Evolutionary conservation across 768 basidiomycete species (phyloP).

Genomic region (Tylopilus cervinicoccineus): DNA sequence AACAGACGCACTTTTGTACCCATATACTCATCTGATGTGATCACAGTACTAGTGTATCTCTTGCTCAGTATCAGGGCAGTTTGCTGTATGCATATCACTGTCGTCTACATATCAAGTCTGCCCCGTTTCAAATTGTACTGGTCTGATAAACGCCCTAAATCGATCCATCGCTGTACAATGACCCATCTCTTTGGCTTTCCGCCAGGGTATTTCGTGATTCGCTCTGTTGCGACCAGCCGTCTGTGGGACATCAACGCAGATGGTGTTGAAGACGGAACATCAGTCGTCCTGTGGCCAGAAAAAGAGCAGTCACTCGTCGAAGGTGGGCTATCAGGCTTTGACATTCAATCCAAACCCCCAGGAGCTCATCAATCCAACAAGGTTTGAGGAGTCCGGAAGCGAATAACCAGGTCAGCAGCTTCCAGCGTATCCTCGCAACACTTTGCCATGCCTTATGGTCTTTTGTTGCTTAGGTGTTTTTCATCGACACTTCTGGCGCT

Average conservation of each 20-base stretch:
- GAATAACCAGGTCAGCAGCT: constrained; percentile 62
- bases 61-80: no score
- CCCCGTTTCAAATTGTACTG: background rate
- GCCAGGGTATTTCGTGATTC: constrained; percentile 39
- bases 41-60: no score
- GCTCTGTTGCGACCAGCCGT: constrained; percentile 33
- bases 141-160: background rate
- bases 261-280: constrained; percentile 34
- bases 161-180: constrained; percentile 5
- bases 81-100: no score
- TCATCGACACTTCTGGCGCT: constrained; percentile 72
- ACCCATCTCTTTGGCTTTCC: constrained; percentile 32
- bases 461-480: constrained; percentile 61
- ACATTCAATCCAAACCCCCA: background rate
- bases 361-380: constrained; percentile 27
- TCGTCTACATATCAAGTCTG: no score
- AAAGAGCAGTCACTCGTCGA: constrained; percentile 78
- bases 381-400: constrained; percentile 64
- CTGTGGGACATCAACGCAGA: constrained; percentile 35
- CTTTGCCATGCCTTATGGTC: background rate
- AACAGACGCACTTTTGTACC: no score
- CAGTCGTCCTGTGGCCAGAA: constrained; percentile 64
- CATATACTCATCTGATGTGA: no score
- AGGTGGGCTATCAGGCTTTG: constrained; percentile 39
- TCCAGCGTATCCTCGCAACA: background rate